Conservation (phyloP, 805 yeast genomes). For the Kodamaea nitidulidarum region DNA sequence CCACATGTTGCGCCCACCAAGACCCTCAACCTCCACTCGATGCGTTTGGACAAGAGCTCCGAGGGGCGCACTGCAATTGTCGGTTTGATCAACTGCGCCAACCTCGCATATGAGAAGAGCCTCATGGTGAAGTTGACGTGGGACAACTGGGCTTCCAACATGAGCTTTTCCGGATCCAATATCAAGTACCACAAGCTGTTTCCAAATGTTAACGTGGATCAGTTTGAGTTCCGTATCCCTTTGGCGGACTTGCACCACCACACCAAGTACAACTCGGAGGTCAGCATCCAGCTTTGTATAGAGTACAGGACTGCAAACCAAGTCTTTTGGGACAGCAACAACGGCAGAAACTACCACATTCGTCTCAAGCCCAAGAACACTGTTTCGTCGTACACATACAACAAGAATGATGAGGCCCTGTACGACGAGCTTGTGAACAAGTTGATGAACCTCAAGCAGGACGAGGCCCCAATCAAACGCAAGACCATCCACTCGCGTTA, state of each 20-base stretch:
- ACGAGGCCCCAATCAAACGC: slow-evolving; percentile 6
- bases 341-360: slow-evolving; percentile 33
- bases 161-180: slow-evolving; percentile 16
- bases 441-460: slow-evolving; percentile 16
- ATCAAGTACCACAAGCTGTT: slow-evolving; percentile 17
- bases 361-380: slow-evolving; percentile 19
- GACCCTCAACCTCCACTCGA: slow-evolving; percentile 15
- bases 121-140: slow-evolving; percentile 44
- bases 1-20: slow-evolving; percentile 13
- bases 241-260: slow-evolving; percentile 16
- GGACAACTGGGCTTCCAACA: slow-evolving; percentile 44
- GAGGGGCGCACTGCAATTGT: slow-evolving; percentile 4
- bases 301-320: slow-evolving; percentile 27
- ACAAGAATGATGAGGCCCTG: slow-evolving; percentile 13
- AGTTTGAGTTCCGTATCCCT: slow-evolving; percentile 50
- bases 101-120: slow-evolving; percentile 35
- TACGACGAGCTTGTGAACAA: slow-evolving; percentile 22
- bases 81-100: slow-evolving; percentile 15
- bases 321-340: slow-evolving; percentile 39
- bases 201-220: slow-evolving; percentile 33
- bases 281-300: slow-evolving; percentile 31
- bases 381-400: slow-evolving; percentile 6
- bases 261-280: slow-evolving; percentile 14
- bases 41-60: slow-evolving; percentile 5
- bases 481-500: slow-evolving; percentile 14